These are phyloP conservation scores for Hypocreales sp. DNA, from an alignment of 2,329 filamentous ascomycete species.

Conservation along the genomic window DNA sequence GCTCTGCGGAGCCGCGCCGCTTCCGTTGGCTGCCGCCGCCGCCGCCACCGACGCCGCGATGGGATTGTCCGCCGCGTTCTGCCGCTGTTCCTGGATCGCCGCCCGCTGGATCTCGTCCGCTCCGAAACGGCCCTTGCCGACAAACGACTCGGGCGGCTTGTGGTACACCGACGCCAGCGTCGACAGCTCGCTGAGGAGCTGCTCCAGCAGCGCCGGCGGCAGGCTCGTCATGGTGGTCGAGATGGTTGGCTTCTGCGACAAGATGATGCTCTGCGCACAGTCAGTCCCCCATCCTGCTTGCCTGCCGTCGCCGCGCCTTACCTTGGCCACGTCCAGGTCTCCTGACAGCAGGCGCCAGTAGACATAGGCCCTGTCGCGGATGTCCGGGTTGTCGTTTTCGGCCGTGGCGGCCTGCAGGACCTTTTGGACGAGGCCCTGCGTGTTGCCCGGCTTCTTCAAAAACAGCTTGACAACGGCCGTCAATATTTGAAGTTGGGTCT, in stretches of 20 bases:
- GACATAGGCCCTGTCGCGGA: slow-evolving; percentile 90
- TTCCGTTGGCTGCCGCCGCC: slow-evolving; percentile 48
- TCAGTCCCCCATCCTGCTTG: not conserved
- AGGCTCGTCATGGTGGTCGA: slow-evolving; percentile 86
- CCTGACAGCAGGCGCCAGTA: slow-evolving; percentile 96
- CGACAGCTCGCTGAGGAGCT: slow-evolving; percentile 81
- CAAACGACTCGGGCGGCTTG: slow-evolving; percentile 95
- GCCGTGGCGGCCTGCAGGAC: slow-evolving; percentile 85
- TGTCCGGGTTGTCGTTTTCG: slow-evolving; percentile 95
- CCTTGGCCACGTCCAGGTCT: slow-evolving; percentile 80
- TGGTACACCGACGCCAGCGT: slow-evolving; percentile 96
- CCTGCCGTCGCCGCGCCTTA: slow-evolving; percentile 16
- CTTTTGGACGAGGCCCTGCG: slow-evolving; percentile 82
- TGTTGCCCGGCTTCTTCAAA: slow-evolving; percentile 87
- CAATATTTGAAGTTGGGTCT: slow-evolving; percentile 96
- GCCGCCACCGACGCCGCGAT: slow-evolving; percentile 73
- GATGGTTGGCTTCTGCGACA: slow-evolving; percentile 90
- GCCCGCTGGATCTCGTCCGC: slow-evolving; percentile 89
- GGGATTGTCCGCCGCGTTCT: slow-evolving; percentile 86
- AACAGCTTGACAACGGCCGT: slow-evolving; percentile 97
- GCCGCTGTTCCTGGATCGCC: slow-evolving; percentile 88
- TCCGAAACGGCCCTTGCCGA: slow-evolving; percentile 86
- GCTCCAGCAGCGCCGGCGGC: slow-evolving; percentile 68
- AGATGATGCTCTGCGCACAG: slow-evolving; percentile 52
- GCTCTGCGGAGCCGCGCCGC: slow-evolving; percentile 39